A percentile compares a stretch with the other conserved stretches of the same genome.
phyloP scores from a whole-genome alignment of 805 yeast genomes.

The Kregervanrija delftensis region DNA sequence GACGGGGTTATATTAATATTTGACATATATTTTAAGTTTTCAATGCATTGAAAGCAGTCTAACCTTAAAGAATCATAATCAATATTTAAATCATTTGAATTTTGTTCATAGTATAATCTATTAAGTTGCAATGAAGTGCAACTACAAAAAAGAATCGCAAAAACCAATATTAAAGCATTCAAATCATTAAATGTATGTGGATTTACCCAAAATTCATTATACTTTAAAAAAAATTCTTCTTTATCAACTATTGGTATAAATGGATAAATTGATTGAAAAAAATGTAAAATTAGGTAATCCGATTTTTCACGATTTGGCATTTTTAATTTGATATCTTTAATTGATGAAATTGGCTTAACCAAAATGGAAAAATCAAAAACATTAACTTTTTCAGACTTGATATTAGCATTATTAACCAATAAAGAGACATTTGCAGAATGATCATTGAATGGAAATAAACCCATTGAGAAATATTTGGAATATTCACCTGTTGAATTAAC shows the following conservation, averaged over 20 bases:
- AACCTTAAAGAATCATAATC: slow-evolving; percentile 8
- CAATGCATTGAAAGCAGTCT: slow-evolving; percentile 13
- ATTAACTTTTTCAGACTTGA: slow-evolving; percentile 6
- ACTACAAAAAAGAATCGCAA: slow-evolving; percentile 18
- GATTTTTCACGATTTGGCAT: slow-evolving; percentile 9
- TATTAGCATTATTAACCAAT: slow-evolving; percentile 7
- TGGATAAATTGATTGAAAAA: slow-evolving; percentile 15
- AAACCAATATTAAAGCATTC: slow-evolving; percentile 12
- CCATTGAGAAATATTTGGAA: slow-evolving; percentile 16
- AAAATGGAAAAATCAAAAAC: slow-evolving; percentile 14
- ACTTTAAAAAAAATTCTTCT: slow-evolving; percentile 15
- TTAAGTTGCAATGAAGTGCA: slow-evolving; percentile 8
- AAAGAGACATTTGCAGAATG: slow-evolving; percentile 15
- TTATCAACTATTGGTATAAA: slow-evolving; percentile 17
- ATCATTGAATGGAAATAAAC: slow-evolving; percentile 16
- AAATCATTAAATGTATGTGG: slow-evolving; percentile 4
- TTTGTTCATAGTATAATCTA: not conserved
- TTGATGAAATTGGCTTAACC: slow-evolving; percentile 7
- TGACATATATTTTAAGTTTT: slow-evolving; percentile 13
- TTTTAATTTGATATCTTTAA: slow-evolving; percentile 4
- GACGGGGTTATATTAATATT: slow-evolving; percentile 15
- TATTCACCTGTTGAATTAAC: slow-evolving; percentile 18
- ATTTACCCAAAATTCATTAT: slow-evolving; percentile 12
- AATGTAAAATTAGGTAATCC: slow-evolving; percentile 14
- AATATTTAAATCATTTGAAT: not conserved